Evolutionary conservation across 2,329 filamentous ascomycete genomes (phyloP).

Genomic region (Tolypocladium inflatum): DNA sequence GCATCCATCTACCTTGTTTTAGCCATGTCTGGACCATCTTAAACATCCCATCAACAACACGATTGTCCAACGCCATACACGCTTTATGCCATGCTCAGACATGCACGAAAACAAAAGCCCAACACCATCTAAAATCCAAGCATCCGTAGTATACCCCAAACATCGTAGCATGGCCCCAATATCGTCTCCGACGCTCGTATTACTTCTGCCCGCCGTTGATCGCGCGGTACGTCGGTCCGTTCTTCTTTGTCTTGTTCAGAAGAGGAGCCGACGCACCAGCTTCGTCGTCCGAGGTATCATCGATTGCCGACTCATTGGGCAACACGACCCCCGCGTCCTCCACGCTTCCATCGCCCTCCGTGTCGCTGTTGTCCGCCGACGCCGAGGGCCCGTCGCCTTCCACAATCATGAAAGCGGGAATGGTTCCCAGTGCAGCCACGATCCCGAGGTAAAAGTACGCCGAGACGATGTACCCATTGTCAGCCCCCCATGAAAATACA

Average conservation of each 20-base stretch:
- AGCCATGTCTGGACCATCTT: neutral
- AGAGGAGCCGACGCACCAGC: conserved; percentile 9
- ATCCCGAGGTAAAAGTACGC: conserved; percentile 72
- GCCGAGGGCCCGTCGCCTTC: conserved; percentile 59
- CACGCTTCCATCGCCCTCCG: conserved; percentile 16
- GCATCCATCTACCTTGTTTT: neutral
- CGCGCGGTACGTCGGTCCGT: neutral
- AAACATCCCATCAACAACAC: neutral
- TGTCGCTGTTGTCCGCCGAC: conserved; percentile 20
- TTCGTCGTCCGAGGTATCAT: conserved; percentile 11
- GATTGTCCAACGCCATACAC: neutral
- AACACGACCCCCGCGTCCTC: conserved; percentile 10
- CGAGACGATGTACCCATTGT: conserved; percentile 64
- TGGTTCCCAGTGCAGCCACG: conserved; percentile 53
- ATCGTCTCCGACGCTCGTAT: neutral
- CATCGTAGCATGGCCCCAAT: neutral
- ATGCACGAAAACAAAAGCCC: neutral
- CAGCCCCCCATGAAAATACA: conserved; percentile 67
- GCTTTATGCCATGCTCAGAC: neutral
- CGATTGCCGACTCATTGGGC: conserved; percentile 12
- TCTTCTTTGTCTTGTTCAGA: conserved; percentile 4
- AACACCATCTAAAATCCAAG: neutral
- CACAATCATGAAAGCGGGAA: conserved; percentile 66
- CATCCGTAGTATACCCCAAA: neutral
- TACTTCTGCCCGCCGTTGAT: conserved; percentile 1